A percentile compares a stretch with the other conserved stretches of the same genome.
These are phyloP conservation scores for Lizanozyma gosingica DNA, from an alignment of 1,139 yeast species.

Conservation along the genomic window DNA sequence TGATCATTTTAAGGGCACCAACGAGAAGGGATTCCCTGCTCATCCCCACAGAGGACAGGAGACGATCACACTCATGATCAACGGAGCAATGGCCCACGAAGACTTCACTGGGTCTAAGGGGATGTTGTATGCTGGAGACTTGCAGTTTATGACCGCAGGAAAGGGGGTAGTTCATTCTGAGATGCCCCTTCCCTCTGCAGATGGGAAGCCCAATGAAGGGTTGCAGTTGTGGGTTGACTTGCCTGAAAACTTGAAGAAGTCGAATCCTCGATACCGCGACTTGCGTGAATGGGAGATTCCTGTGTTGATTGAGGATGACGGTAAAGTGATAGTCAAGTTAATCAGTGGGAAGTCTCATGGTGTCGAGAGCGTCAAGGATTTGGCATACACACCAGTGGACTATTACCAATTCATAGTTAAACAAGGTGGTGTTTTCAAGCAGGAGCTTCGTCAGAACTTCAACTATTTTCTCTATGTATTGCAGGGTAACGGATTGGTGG, in stretches of 20 bases:
- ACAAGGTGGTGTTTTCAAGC: slow-evolving; percentile 31
- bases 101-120: slow-evolving; percentile 41
- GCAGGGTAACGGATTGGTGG: slow-evolving; percentile 23
- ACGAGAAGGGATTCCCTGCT: slow-evolving; percentile 35
- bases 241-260: slow-evolving; percentile 29
- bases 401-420: slow-evolving; percentile 31
- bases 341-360: slow-evolving; percentile 35
- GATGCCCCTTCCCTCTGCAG: slow-evolving; percentile 33
- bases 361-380: slow-evolving; percentile 30
- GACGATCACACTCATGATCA: slow-evolving; percentile 31
- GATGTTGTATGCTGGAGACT: slow-evolving; percentile 34
- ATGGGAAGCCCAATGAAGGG: slow-evolving; percentile 28
- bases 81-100: slow-evolving; percentile 40
- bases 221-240: slow-evolving; percentile 42
- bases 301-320: slow-evolving; percentile 26
- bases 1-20: slow-evolving; percentile 31
- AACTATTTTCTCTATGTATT: slow-evolving; percentile 33
- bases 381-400: slow-evolving; percentile 39
- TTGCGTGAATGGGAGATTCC: slow-evolving; percentile 38
- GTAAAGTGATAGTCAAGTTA: slow-evolving; percentile 30
- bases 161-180: slow-evolving; percentile 40
- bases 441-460: slow-evolving; percentile 25
- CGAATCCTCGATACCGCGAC: slow-evolving; percentile 36
- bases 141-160: slow-evolving; percentile 45
- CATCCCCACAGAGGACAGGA: slow-evolving; percentile 44